Base-by-base conservation (phyloP, 2,329 filamentous ascomycete genomes). In the Aspergillus tamarii region DNA sequence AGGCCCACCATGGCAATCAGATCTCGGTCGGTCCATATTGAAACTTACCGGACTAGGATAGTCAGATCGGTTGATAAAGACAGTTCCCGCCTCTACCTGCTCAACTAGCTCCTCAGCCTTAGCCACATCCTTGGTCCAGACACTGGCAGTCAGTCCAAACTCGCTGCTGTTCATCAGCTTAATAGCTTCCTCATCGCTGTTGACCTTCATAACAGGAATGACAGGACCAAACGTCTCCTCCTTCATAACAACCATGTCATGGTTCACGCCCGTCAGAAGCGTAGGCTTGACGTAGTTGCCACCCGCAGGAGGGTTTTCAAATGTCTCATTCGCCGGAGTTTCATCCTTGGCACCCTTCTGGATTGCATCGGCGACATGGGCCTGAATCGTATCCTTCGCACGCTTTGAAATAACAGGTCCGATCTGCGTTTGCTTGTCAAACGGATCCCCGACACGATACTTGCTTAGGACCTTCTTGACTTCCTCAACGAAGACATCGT, bases 181-280 rank as follows among this genome's bases (percentile, higher is more conserved):
- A 66, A 97, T 81, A 2, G 94, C 94, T 78, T 97, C 93, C 21
- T 86, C 86, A 73, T 97, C 94, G 69, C 83, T 83, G 74, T 88
- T 87, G 66, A 97, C 94, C 77, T 91, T 92, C 89, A 94, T 92
- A 21, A 97, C 88, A 1, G 94, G 91, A 70, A 98, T 94, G 21
- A 97, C 88, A 1, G 94, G 94, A 0, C 94, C 94, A 75, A 98
- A 98, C 0, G 94, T 97, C 83, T 98, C 94, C 69, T 97, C 93
- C 26, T 84, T 92, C 92, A 97, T 97, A 66, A 97, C 89, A 4
- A 82, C 81, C 94, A 97, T 97, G 66, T 83, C 84, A 79, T 97
- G 94, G 65, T 88, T 88, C 63, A 95, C 92, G 69, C 88, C 85
- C 19, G 88, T 91, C 63, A 98, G 83, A 36, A 98, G 85, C 3